Base-by-base conservation (phyloP, 495 filamentous ascomycete species). In the Trypethelium eluteriae region DNA sequence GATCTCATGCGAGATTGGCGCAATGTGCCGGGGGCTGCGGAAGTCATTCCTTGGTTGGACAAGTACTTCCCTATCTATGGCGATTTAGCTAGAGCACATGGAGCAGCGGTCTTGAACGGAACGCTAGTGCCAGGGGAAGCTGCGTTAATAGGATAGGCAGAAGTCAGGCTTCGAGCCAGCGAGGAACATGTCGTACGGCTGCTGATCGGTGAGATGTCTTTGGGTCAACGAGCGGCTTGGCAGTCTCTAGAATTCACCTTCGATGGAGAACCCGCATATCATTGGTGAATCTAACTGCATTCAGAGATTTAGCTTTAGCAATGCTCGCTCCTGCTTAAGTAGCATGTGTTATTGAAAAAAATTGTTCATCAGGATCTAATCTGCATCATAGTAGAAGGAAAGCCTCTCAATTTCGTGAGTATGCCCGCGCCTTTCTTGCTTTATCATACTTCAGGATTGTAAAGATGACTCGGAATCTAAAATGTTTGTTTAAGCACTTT, bases 1-100 rank as follows among this genome's bases (percentile, higher is more conserved):
- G 89, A 92, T 73, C 75, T 93, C 68, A 92, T 92, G 89, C 80
- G 89, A 14, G 89, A 92, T 76, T 91, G 89, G 89, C 79, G 89
- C 32, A 79, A 81, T 63, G 84, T 80, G 0, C 89, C 89, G n/a
- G 89, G 88, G 12, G 76, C 86, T 7, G 50, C 65, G 12, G 79
- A 89, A 76, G 67, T 93, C 5, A 71, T 88, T 68, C 87, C 88
- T 4, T 87, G 79, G 70, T 76, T 92, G 61, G 88, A 91, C 74
- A 79, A 81, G 75, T 86, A 80, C 63, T 76, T 75, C 41, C 63
- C 70, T 2, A 76, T 74, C 14, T 84, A 84, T 72, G 82, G 81
- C 6, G 73, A 79, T 46, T 72, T 81, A 65, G 82, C 82, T 7
- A 74, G 80, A 57, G 80, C 77, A 61, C 81, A 83, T 66, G 78